Base-by-base conservation (phyloP, 768 basidiomycete genomes). In the Lyophyllum shimeji region DNA sequence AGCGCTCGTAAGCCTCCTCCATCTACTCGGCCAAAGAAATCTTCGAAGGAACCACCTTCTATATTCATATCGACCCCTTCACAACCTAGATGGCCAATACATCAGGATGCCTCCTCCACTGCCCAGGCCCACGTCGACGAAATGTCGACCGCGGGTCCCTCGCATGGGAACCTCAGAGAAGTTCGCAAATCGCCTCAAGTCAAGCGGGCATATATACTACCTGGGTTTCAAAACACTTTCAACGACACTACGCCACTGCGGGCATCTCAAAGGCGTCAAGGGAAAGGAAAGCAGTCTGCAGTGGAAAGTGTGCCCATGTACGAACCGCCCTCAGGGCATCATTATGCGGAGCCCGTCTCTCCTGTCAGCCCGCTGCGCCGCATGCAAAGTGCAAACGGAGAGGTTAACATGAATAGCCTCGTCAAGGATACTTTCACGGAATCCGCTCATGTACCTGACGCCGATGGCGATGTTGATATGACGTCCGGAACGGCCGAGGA, bases 171-270 rank as follows among this genome's bases (percentile, higher is more conserved):
- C 71, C n/a, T 68, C 40, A 18, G 61, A 61, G 52, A 61, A 43
- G 1, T 69, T 52, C 67, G 55, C 34, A 67, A 63, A 52, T 74
- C 76, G 20, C 75, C 77, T 4, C 55, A 42, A 47, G 71, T 13
- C 8, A 72, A 66, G 20, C 74, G 67, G 53, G 47, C 63, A 9
- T 66, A 65, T 11, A 71, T 66, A 56, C 71, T 83, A 27, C 77
- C 78, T 17, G 83, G 83, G 7, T 84, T 85, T 59, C 74, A 83
- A 56, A 84, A 84, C 58, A 70, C 82, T 11, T 85, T 85, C 59
- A 67, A 65, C 4, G 66, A 73, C 3, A 73, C 74, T 2, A 74
- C 76, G 7, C 76, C 75, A 12, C 62, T 72, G 17, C 68, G 67
- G 21, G 62, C 67, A 24, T 50, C 42, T 58, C 65, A 46, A 58